Conservation (phyloP, 768 basidiomycete genomes). For the Naganishia friedmannii region DNA sequence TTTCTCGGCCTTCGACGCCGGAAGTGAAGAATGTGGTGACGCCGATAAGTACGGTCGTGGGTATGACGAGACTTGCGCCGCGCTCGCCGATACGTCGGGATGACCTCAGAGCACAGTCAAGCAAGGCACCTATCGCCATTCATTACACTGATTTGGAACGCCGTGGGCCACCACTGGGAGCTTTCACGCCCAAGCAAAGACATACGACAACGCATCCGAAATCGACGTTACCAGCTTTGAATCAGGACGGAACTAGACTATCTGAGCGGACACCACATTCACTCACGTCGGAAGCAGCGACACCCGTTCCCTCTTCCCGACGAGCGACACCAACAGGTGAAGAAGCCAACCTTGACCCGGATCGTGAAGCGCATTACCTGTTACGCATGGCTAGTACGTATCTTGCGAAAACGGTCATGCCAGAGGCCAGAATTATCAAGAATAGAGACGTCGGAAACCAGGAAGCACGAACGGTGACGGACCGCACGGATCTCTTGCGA, state of each 20-base stretch:
- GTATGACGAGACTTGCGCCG: not conserved
- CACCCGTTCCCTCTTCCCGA: not conserved
- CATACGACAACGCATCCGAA: not conserved
- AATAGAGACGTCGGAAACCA: not conserved
- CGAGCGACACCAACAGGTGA: not conserved
- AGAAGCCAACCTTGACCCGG: not conserved
- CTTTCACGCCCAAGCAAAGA: not conserved
- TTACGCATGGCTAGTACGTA: conserved; percentile 43
- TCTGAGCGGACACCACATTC: not conserved
- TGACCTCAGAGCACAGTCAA: too few relatives aligned
- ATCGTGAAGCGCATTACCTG: conserved; percentile 35
- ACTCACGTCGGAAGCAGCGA: not conserved
- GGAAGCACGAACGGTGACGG: conserved; percentile 26
- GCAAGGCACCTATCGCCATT: too few relatives aligned
- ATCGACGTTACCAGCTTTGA: too few relatives aligned
- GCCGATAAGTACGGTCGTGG: not conserved
- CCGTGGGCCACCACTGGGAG: too few relatives aligned
- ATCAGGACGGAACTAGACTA: not conserved
- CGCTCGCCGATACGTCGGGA: too few relatives aligned
- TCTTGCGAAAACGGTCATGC: conserved; percentile 39
- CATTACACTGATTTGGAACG: too few relatives aligned
- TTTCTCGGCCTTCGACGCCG: not conserved
- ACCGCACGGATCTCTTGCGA: conserved; percentile 27
- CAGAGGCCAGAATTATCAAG: conserved; percentile 32
- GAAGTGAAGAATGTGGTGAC: too few relatives aligned